These are phyloP conservation scores for Lecanicillium sp. DNA, from an alignment of 2,329 filamentous ascomycete species.

Conservation along the genomic window DNA sequence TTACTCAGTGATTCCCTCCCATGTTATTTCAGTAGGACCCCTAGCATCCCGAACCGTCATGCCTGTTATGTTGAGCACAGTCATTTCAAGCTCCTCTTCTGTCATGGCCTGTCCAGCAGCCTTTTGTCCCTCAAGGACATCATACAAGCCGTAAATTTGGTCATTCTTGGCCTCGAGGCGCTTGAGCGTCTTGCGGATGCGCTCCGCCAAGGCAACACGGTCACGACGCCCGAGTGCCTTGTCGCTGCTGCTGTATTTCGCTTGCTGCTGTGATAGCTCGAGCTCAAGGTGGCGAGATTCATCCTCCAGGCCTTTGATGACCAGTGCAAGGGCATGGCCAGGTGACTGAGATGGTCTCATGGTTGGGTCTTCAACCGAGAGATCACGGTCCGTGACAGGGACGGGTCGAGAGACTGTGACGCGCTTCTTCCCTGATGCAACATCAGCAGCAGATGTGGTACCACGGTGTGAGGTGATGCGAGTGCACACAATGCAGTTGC, in stretches of 20 bases:
- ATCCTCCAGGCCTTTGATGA: constrained; percentile 74
- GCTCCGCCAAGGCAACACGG: constrained; percentile 50
- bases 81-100: constrained; percentile 55
- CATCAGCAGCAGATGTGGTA: constrained; percentile 27
- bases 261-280: constrained; percentile 53
- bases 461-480: constrained; percentile 41
- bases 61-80: constrained; percentile 46
- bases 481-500: constrained; percentile 49
- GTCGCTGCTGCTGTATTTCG: constrained; percentile 58
- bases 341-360: constrained; percentile 62
- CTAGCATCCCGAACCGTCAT: constrained; percentile 34
- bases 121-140: constrained; percentile 76
- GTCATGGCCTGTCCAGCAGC: constrained; percentile 53
- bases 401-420: constrained; percentile 56
- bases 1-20: constrained; percentile 31
- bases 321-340: constrained; percentile 65
- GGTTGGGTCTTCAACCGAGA: constrained; percentile 41
- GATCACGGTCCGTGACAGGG: constrained; percentile 54
- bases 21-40: constrained; percentile 28
- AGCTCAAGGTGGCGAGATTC: constrained; percentile 71
- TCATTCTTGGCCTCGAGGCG: constrained; percentile 66
- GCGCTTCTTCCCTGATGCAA: constrained; percentile 42
- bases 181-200: constrained; percentile 52
- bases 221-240: constrained; percentile 56
- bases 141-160: constrained; percentile 75